These are phyloP conservation scores for Suillus variegatus DNA, from an alignment of 768 basidiomycete species.

Conservation along the genomic window DNA sequence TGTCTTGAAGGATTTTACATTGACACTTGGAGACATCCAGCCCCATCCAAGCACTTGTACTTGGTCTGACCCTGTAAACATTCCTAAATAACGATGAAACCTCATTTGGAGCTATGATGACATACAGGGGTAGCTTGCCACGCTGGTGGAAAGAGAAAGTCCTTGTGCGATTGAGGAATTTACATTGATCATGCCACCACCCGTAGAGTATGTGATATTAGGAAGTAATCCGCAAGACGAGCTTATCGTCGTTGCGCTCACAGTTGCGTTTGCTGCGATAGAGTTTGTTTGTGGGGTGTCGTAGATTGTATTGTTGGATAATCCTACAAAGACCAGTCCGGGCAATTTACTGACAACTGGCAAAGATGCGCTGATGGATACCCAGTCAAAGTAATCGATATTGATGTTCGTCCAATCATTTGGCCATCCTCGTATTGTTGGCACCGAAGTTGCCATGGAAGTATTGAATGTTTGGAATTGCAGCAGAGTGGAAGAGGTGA, in stretches of 20 bases:
- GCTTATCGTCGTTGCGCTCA: slow-evolving; percentile 2
- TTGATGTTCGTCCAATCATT: too few relatives aligned
- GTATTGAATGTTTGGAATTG: slow-evolving; percentile 9
- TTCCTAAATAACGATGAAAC: background rate
- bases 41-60: background rate
- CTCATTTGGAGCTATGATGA: background rate
- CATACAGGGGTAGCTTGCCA: background rate
- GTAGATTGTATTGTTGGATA: slow-evolving; percentile 6
- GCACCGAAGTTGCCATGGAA: background rate
- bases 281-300: slow-evolving; percentile 2
- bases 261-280: background rate
- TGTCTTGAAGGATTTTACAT: too few relatives aligned
- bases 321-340: background rate
- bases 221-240: slow-evolving; percentile 2
- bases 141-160: too few relatives aligned
- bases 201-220: background rate
- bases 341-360: background rate
- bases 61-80: background rate
- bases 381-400: too few relatives aligned
- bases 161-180: too few relatives aligned
- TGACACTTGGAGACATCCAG: rapidly evolving
- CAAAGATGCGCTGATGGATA: background rate
- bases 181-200: too few relatives aligned
- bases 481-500: slow-evolving; percentile 12
- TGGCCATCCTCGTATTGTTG: background rate